phyloP scores from a whole-genome alignment of 1,284 basidiomycete species.

The Ganoderma resinaceum region DNA sequence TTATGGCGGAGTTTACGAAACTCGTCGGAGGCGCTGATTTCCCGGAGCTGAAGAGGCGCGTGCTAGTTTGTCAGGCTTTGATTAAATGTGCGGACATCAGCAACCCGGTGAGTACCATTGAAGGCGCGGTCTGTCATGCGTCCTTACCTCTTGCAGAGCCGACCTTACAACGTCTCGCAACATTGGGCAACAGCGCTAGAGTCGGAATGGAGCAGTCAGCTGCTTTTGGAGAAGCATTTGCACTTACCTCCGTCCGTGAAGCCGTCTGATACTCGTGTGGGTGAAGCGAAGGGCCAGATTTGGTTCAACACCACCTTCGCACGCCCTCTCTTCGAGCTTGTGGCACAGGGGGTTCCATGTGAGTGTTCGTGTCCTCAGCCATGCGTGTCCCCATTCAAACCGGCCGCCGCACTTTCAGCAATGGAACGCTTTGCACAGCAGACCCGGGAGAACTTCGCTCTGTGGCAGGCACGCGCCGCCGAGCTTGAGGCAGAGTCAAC shows the following conservation, averaged over 20 bases:
- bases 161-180: conserved; percentile 89
- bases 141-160: conserved; percentile 61
- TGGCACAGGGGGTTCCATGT: conserved; percentile 79
- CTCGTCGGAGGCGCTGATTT: conserved; percentile 52
- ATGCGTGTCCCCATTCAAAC: background rate
- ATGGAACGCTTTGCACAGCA: conserved; percentile 67
- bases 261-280: conserved; percentile 67
- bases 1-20: conserved; percentile 73
- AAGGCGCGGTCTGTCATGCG: conserved; percentile 4
- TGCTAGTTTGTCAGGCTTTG: conserved; percentile 87
- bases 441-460: conserved; percentile 68
- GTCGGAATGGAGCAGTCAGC: conserved; percentile 91
- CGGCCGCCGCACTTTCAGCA: conserved; percentile 48
- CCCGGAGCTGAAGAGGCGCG: conserved; percentile 55
- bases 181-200: conserved; percentile 90
- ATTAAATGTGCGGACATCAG: conserved; percentile 98
- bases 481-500: conserved; percentile 42
- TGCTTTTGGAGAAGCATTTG: conserved; percentile 80
- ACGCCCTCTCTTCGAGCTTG: conserved; percentile 82
- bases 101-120: conserved; percentile 77
- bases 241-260: conserved; percentile 78
- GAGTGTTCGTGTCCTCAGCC: conserved; percentile 33
- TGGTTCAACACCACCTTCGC: conserved; percentile 88
- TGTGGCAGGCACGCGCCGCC: conserved; percentile 66
- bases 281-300: conserved; percentile 87